Percentiles rank a stretch among this genome's conserved stretches.
These are phyloP conservation scores for Paramecium pentaurelia DNA, from an alignment of 73 alveolate genomes.

Conservation along the genomic window DNA sequence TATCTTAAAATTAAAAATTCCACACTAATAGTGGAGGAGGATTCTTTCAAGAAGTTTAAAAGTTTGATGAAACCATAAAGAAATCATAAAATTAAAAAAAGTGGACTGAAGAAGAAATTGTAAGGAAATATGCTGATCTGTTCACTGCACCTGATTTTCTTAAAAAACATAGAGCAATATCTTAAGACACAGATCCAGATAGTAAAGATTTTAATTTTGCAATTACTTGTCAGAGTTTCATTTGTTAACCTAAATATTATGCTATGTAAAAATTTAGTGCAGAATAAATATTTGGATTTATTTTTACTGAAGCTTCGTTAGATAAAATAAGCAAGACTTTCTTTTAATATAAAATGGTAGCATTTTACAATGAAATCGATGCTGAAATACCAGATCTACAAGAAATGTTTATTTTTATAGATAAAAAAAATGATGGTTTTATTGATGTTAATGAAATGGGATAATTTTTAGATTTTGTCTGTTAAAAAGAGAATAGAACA, in stretches of 20 bases:
- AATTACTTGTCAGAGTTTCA: slow-evolving; percentile 6
- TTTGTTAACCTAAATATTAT: background rate
- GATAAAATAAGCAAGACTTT: background rate
- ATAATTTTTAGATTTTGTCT: background rate
- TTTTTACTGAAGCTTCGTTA: background rate
- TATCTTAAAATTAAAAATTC: background rate
- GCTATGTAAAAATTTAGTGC: background rate
- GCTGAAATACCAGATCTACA: background rate
- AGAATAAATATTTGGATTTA: background rate
- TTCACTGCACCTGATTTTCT: slow-evolving; percentile 36
- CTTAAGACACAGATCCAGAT: background rate
- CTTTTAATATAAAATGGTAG: background rate
- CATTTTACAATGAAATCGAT: background rate
- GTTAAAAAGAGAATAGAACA: background rate
- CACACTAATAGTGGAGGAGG: background rate
- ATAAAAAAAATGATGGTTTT: background rate
- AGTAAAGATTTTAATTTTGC: background rate
- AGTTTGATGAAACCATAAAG: background rate
- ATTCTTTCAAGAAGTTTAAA: background rate
- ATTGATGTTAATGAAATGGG: slow-evolving; percentile 18
- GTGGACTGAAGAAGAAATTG: slow-evolving; percentile 41
- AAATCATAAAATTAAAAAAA: background rate
- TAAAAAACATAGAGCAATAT: background rate
- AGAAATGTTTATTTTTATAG: background rate
- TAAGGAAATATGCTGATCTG: slow-evolving; percentile 29